Evolutionary conservation across 2,329 filamentous ascomycete genomes (phyloP), one percentile per base, ranked within the genome.

Genomic region (Diaporthe sp.): DNA sequence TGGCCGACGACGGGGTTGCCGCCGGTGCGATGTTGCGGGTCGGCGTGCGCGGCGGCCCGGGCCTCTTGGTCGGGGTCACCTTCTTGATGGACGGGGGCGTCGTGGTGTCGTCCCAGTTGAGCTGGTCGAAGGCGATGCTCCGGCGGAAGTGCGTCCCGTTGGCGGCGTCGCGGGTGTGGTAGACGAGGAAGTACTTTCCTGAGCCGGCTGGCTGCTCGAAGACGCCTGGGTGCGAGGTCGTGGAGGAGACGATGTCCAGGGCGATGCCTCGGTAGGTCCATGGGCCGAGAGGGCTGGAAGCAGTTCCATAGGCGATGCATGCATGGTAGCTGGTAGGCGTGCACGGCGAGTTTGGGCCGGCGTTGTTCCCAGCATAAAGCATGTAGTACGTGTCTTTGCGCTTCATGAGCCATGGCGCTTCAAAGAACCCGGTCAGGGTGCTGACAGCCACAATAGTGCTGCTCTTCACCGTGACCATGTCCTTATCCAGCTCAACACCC

Each of bases 371-470:
- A 1, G 84, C 83, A 59, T 84, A 85, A 7, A 85, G 78, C 80
- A 85, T 81, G 77, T 85, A 85, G 77, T 85, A 85, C 0, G 83
- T 84, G 6, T 73, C 73, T 2, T 78, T 79, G 0, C 81, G 80
- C 78, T 83, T 84, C 73, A 83, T 83, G 10, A 86, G 75, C 84
- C 84, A 86, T 0, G 84, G 81, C 0, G 83, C 84, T 70, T 85
- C 84, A 65, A 85, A 85, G 72, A 82, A 85, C 0, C 82, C 83
- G 0, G 78, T 82, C 12, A 85, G 76, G 13, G 76, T 77, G 31
- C 61, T 62, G 28, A 84, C 80, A 8, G 55, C 2, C 25, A 76
- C 73, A 9, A 79, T 77, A 53, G 80, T 74, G 34, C 61, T 61
- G 42, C 78, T 77, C 59, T 79, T 78, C 61, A 82, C 78, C 10